A percentile compares a stretch with the other conserved stretches of the same genome.
Conservation (phyloP, 768 basidiomycete genomes). For the Agrocybe praecox region DNA sequence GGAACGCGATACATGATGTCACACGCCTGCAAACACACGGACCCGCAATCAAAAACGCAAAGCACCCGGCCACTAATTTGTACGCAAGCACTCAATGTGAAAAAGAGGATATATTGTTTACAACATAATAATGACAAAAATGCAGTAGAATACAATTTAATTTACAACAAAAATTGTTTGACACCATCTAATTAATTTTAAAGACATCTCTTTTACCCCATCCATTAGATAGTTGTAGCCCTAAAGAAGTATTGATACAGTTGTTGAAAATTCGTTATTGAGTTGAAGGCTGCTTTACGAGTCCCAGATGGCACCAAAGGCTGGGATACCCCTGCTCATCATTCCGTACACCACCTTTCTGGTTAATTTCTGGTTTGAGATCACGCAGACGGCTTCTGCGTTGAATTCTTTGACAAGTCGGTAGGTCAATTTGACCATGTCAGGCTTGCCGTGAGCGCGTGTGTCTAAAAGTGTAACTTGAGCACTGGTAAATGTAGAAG, state of each 20-base stretch:
- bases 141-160: background rate
- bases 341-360: constrained; percentile 61
- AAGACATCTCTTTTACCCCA: background rate
- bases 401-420: constrained; percentile 49
- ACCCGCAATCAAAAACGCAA: background rate
- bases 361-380: constrained; percentile 61
- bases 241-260: background rate
- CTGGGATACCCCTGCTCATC: constrained; percentile 62
- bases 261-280: background rate
- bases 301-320: constrained; percentile 66
- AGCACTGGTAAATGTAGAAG: background rate
- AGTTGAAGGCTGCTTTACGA: constrained; percentile 32
- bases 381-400: constrained; percentile 57
- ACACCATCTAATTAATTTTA: background rate
- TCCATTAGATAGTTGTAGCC: background rate
- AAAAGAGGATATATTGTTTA: background rate
- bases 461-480: constrained; percentile 33
- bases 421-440: constrained; percentile 49
- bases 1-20: background rate
- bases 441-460: constrained; percentile 46
- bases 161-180: background rate
- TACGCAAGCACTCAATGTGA: too few species aligned
- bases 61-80: background rate
- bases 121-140: background rate
- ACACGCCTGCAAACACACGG: background rate